Conservation (phyloP, 2,329 filamentous ascomycete genomes). For the Gaeumannomyces sp. region DNA sequence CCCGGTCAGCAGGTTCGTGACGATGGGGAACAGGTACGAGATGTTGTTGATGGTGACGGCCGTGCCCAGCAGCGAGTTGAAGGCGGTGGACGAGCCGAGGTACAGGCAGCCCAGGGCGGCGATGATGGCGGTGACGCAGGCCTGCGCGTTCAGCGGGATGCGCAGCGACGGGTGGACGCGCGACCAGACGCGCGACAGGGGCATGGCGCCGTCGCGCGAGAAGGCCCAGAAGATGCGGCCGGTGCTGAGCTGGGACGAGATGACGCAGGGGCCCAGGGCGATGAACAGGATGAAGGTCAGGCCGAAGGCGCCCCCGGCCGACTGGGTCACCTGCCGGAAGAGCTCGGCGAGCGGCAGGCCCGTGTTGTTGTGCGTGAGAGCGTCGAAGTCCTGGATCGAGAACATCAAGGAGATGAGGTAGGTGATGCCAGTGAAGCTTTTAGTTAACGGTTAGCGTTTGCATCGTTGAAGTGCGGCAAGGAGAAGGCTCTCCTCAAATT, state of each 20-base stretch:
- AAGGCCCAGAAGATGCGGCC: constrained; percentile 22
- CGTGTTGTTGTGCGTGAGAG: constrained; percentile 34
- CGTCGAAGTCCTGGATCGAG: constrained; percentile 39
- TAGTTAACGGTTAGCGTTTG: constrained; percentile 18
- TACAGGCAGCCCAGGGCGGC: constrained; percentile 34
- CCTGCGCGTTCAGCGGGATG: constrained; percentile 33
- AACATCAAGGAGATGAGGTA: constrained; percentile 47
- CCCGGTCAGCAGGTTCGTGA: constrained; percentile 35
- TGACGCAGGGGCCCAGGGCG: constrained; percentile 34
- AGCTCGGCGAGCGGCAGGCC: constrained; percentile 39
- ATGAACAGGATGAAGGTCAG: constrained; percentile 35
- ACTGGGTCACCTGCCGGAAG: constrained; percentile 36
- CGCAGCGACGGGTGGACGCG: constrained; percentile 27
- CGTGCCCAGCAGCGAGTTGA: constrained; percentile 32
- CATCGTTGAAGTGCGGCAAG: neutral
- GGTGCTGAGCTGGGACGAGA: constrained; percentile 29
- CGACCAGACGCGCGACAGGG: constrained; percentile 30
- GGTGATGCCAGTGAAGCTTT: constrained; percentile 36
- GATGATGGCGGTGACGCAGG: constrained; percentile 27
- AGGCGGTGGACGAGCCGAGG: constrained; percentile 36
- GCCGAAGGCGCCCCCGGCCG: constrained; percentile 34
- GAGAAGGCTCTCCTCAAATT: too few relatives aligned
- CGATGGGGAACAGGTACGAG: constrained; percentile 38
- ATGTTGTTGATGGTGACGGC: constrained; percentile 38
- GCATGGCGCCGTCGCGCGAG: constrained; percentile 33